phyloP scores from a whole-genome alignment of 2,329 filamentous ascomycete species.

The Iodosphaeria phyllophila region DNA sequence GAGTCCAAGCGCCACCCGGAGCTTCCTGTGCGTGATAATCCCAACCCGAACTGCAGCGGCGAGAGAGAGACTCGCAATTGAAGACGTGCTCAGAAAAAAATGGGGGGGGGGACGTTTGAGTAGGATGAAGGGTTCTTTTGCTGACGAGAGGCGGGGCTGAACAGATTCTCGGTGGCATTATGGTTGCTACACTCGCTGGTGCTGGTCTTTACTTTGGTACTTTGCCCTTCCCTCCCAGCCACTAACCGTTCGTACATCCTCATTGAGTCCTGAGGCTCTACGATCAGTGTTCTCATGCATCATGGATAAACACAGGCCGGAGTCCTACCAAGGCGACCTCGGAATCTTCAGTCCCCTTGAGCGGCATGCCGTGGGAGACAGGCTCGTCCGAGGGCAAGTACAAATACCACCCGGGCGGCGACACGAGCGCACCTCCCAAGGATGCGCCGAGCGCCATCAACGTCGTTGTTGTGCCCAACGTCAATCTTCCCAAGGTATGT shows the following conservation, averaged over 20 bases:
- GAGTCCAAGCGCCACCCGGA: conserved; percentile 37
- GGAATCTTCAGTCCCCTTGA: conserved; percentile 58
- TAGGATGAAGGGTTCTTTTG: background rate
- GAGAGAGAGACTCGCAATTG: background rate
- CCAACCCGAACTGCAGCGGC: conserved; percentile 1
- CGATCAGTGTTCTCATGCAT: no score
- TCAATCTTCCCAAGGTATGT: conserved; percentile 73
- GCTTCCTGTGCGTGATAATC: conserved; percentile 22
- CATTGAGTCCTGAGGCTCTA: conserved; percentile 1
- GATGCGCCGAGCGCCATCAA: conserved; percentile 92
- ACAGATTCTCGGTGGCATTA: conserved; percentile 83
- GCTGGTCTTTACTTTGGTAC: conserved; percentile 81
- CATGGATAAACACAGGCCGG: conserved; percentile 42
- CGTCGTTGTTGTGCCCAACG: conserved; percentile 82
- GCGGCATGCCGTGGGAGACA: conserved; percentile 84
- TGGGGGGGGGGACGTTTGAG: background rate
- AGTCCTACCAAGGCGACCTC: conserved; percentile 74
- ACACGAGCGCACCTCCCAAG: conserved; percentile 54
- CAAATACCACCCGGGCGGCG: conserved; percentile 73
- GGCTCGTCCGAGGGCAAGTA: conserved; percentile 45
- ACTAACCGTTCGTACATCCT: background rate
- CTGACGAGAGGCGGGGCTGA: conserved; percentile 1
- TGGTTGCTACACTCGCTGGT: conserved; percentile 72
- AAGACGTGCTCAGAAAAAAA: background rate
- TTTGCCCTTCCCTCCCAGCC: conserved; percentile 3